These are phyloP conservation scores for Senecio squalidus DNA, from an alignment of 140 eudicot genomes.

Conservation along the genomic window DNA sequence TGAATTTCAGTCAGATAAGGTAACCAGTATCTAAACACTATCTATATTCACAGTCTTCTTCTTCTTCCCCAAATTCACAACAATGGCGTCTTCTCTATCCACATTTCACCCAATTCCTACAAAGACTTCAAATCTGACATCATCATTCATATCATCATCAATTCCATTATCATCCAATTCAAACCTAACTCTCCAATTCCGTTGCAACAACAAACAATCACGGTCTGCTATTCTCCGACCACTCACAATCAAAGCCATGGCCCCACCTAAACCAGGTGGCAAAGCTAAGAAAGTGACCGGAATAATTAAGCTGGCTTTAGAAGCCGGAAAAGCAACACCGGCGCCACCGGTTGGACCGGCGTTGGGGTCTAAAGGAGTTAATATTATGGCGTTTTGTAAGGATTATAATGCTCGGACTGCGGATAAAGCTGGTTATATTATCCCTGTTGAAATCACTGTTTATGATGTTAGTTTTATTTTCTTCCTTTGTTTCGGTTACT, in stretches of 20 bases:
- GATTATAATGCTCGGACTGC: constrained; percentile 97
- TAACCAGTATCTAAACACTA: no score
- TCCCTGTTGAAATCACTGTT: constrained; percentile 96
- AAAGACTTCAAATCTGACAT: constrained; percentile 23
- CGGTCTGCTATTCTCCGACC: constrained; percentile 41
- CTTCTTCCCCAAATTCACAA: not conserved
- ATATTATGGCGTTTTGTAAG: constrained; percentile 92
- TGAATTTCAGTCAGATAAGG: no score
- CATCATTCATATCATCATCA: constrained; percentile 40
- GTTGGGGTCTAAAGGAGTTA: constrained; percentile 93
- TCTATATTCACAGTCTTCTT: not conserved
- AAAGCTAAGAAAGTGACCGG: constrained; percentile 93
- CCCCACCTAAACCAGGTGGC: constrained; percentile 93
- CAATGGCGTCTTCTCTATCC: constrained; percentile 44
- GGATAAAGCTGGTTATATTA: constrained; percentile 86
- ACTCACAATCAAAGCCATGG: constrained; percentile 73
- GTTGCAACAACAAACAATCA: constrained; percentile 14
- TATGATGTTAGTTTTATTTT: constrained; percentile 63
- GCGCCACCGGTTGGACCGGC: constrained; percentile 99
- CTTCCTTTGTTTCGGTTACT: not conserved
- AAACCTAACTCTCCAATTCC: constrained; percentile 34
- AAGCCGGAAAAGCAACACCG: constrained; percentile 97
- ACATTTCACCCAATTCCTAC: constrained; percentile 26
- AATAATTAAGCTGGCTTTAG: constrained; percentile 83
- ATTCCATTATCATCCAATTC: constrained; percentile 52